Percentiles rank a stretch among this genome's conserved stretches.
These are phyloP conservation scores for Leccinellum luteum DNA, from an alignment of 768 basidiomycete species.

Conservation along the genomic window DNA sequence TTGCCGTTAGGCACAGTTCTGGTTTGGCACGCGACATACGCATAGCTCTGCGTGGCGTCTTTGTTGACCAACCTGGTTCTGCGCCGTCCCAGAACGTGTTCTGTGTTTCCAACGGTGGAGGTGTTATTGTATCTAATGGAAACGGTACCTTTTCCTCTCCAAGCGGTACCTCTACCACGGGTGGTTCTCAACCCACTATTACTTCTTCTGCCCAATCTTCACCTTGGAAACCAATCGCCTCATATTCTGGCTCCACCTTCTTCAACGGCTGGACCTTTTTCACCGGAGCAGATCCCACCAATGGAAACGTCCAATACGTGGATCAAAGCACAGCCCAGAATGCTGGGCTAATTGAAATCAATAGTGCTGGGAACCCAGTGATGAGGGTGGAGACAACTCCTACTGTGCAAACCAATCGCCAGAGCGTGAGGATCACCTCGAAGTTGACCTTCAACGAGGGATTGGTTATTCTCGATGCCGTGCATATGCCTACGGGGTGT, in stretches of 20 bases:
- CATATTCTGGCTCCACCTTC: slow-evolving; percentile 67
- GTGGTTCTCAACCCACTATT: slow-evolving; percentile 14
- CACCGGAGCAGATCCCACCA: slow-evolving; percentile 68
- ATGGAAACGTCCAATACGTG: slow-evolving; percentile 68
- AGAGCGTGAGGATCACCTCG: slow-evolving; percentile 77
- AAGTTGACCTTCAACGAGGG: slow-evolving; percentile 57
- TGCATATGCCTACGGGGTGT: slow-evolving; percentile 90
- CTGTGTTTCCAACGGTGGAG: slow-evolving; percentile 30
- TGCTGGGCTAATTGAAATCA: slow-evolving; percentile 63
- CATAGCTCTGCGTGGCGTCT: slow-evolving; percentile 55
- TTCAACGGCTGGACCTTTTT: slow-evolving; percentile 83
- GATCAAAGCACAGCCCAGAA: slow-evolving; percentile 56
- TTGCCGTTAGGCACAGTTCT: slow-evolving; percentile 57
- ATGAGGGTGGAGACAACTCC: slow-evolving; percentile 89
- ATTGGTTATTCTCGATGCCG: slow-evolving; percentile 77
- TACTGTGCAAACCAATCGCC: slow-evolving; percentile 61
- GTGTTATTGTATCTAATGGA: slow-evolving; percentile 20
- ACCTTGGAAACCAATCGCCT: slow-evolving; percentile 57
- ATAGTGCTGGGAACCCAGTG: slow-evolving; percentile 68
- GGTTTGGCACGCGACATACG: slow-evolving; percentile 68
- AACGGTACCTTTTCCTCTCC: slow-evolving; percentile 23
- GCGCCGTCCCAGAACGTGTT: slow-evolving; percentile 32
- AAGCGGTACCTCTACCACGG: slow-evolving; percentile 23
- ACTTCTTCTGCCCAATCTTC: slow-evolving; percentile 37
- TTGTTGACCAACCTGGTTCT: slow-evolving; percentile 41